Evolutionary conservation across 306 rosid genomes (phyloP).

Genomic region (Aeschynomene evenia): DNA sequence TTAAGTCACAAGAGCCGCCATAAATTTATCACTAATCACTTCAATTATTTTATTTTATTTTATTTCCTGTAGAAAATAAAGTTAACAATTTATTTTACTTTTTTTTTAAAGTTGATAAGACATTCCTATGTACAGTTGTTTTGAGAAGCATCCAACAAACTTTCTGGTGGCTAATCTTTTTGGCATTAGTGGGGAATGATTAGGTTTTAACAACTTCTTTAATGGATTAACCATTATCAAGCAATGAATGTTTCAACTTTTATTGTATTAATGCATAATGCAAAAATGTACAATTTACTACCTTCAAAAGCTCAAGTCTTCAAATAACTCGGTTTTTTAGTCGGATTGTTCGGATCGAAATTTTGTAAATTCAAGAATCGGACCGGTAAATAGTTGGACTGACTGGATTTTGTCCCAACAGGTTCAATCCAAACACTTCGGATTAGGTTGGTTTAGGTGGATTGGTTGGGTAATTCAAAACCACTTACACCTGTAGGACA

Average conservation of each 20-base stretch:
- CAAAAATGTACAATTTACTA: not conserved
- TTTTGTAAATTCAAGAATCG: too few species aligned
- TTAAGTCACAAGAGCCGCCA: conserved; percentile 32
- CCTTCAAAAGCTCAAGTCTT: not conserved
- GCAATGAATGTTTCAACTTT: not conserved
- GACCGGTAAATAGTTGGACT: too few species aligned
- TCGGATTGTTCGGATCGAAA: too few species aligned
- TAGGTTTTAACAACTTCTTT: conserved; percentile 27
- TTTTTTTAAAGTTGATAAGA: conserved; percentile 40
- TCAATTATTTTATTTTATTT: too few species aligned
- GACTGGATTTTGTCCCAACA: too few species aligned
- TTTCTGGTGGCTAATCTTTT: conserved; percentile 23
- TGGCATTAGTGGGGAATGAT: conserved; percentile 21
- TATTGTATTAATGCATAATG: not conserved
- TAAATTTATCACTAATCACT: conserved; percentile 8
- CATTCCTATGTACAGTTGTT: conserved; percentile 27
- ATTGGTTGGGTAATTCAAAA: too few species aligned
- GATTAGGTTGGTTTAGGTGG: too few species aligned
- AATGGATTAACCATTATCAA: conserved; percentile 4
- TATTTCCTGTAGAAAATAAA: conserved; percentile 29
- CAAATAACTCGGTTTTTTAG: not conserved
- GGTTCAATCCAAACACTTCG: too few species aligned
- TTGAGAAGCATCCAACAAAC: conserved; percentile 38
- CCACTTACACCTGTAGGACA: too few species aligned
- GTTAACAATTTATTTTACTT: conserved; percentile 33